Evolutionary conservation across 2,329 filamentous ascomycete species (phyloP), one percentile per base, ranked within the genome.

Genomic region (Atkinsonella texensis): DNA sequence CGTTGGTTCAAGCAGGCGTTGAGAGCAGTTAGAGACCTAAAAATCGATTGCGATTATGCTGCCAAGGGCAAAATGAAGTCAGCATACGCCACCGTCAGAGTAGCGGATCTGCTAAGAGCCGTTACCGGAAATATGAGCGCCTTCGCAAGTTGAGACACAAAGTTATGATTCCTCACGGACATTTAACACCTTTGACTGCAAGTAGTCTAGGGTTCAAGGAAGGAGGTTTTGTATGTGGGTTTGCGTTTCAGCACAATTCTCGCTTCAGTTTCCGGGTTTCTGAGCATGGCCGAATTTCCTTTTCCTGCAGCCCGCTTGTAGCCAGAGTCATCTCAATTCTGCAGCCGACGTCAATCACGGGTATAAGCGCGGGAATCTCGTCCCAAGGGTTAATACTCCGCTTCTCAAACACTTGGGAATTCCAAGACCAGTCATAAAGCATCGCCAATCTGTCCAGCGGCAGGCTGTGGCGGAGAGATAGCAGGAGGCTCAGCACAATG

Each of bases 1-100:
- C n/a, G n/a, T n/a, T n/a, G n/a, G n/a, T n/a, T n/a, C n/a, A n/a
- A n/a, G n/a, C n/a, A n/a, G n/a, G n/a, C n/a, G n/a, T n/a, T n/a
- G n/a, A n/a, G n/a, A n/a, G n/a, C n/a, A n/a, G n/a, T n/a, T n/a
- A n/a, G n/a, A n/a, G 87, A 85, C 50, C 82, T 87, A 39, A 81
- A 85, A 53, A 89, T 98, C 47, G 93, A 98, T 67, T 95, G 91
- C 65, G 90, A 98, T 62, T 89, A 87, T 57, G 81, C 87, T 13
- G 77, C 81, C 35, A 68, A 74, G 1, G 82, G 83, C 45, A 85
- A 85, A 60, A 95, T 90, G 53, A 98, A 97, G 67, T 89, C 91
- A 3, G 96, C 91, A 0, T 89, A 87, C 63, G 90, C 87, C 46
- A 89, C 93, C 4, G 84, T 93, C 33, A 83, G 88, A 20, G 81